Evolutionary conservation across 495 filamentous ascomycete genomes (phyloP).

Genomic region (Trichoderma orchidacearum): DNA sequence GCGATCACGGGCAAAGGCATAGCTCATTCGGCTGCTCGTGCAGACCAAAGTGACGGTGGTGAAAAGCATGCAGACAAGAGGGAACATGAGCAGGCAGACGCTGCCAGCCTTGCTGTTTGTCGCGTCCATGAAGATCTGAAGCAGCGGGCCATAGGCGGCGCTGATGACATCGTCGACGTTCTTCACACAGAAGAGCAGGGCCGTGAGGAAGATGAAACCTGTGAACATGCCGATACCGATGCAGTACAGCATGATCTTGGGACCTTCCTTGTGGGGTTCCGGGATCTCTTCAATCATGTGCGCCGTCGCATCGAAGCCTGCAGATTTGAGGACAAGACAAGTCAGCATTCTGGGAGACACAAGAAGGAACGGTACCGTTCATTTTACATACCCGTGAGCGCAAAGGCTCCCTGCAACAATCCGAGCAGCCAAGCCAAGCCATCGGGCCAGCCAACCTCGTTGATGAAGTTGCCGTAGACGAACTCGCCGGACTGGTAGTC

Average conservation of each 20-base stretch:
- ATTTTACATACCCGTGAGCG: constrained; percentile 24
- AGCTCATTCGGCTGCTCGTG: constrained; percentile 63
- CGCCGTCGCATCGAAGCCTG: constrained; percentile 34
- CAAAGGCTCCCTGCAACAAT: constrained; percentile 39
- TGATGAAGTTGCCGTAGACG: constrained; percentile 31
- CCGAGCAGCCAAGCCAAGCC: constrained; percentile 39
- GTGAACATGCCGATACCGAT: constrained; percentile 56
- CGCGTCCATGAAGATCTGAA: constrained; percentile 58
- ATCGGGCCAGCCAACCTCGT: constrained; percentile 40
- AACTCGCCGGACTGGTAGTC: constrained; percentile 47
- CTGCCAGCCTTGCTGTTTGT: constrained; percentile 51
- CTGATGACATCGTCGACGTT: constrained; percentile 37
- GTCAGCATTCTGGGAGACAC: no score
- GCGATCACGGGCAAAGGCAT: constrained; percentile 62
- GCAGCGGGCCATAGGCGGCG: constrained; percentile 47
- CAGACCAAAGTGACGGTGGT: constrained; percentile 61
- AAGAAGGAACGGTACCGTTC: no score
- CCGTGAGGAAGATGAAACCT: constrained; percentile 27
- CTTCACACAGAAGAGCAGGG: constrained; percentile 51
- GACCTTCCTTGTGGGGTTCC: constrained; percentile 48
- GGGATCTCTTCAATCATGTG: constrained; percentile 58
- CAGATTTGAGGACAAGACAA: neutral
- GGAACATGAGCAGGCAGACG: constrained; percentile 61
- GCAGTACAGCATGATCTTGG: constrained; percentile 59
- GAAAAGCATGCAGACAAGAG: constrained; percentile 59